These are phyloP conservation scores for Chiua sp. DNA, from an alignment of 1,284 basidiomycete species.

Conservation along the genomic window DNA sequence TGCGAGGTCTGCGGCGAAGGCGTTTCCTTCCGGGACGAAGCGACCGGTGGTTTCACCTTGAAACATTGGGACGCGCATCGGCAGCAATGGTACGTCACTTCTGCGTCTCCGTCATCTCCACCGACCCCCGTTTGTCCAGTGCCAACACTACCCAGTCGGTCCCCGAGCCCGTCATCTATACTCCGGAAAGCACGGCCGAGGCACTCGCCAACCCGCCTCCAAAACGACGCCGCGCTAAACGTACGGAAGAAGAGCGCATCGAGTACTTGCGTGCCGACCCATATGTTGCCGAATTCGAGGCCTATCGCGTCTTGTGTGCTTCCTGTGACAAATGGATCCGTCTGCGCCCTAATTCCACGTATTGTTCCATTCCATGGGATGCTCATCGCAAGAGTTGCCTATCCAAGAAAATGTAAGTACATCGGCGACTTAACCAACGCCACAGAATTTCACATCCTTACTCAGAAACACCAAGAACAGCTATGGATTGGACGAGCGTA, in stretches of 20 bases:
- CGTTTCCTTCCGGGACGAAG: constrained; percentile 68
- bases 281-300: constrained; percentile 79
- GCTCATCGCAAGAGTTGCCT: constrained; percentile 78
- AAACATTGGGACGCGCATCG: constrained; percentile 74
- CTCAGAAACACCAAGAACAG: constrained; percentile 52
- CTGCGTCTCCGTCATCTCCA: constrained; percentile 3
- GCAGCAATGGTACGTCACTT: constrained; percentile 54
- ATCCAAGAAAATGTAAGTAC: constrained; percentile 67
- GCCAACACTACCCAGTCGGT: constrained; percentile 40
- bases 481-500: constrained; percentile 63
- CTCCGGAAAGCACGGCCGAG: constrained; percentile 46
- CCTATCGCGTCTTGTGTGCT: constrained; percentile 77
- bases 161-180: constrained; percentile 44
- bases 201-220: constrained; percentile 49
- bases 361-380: constrained; percentile 86
- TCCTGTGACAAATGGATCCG: constrained; percentile 84
- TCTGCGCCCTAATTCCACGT: constrained; percentile 79
- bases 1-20: constrained; percentile 65
- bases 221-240: constrained; percentile 73
- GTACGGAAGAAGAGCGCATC: constrained; percentile 79
- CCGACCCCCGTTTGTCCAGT: constrained; percentile 14
- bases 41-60: constrained; percentile 63
- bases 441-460: constrained; percentile 15
- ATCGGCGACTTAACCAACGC: constrained; percentile 11
- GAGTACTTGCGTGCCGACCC: constrained; percentile 73